Evolutionary conservation across 164 flowering plant species (phyloP).

Genomic region (Echeveria elegans): DNA sequence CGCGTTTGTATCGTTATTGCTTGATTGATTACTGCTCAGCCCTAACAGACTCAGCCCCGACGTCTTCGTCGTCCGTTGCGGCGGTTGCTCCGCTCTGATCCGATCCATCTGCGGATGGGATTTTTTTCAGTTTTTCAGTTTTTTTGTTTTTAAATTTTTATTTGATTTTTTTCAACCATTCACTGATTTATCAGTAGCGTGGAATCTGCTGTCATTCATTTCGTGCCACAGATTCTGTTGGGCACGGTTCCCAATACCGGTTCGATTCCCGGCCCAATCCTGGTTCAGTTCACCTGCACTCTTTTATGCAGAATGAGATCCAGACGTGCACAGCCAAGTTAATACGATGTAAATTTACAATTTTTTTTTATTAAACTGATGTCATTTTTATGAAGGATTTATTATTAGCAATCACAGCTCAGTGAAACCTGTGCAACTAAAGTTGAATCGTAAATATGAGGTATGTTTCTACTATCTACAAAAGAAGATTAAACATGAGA

Average conservation of each 20-base stretch:
- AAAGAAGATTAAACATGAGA: too few relatives aligned
- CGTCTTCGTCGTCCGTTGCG: not conserved
- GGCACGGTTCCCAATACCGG: not conserved
- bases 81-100: not conserved
- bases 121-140: not conserved
- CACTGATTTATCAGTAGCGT: not conserved
- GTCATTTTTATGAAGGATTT: too few relatives aligned
- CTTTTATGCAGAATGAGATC: too few relatives aligned
- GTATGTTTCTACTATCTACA: too few relatives aligned
- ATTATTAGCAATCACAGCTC: too few relatives aligned
- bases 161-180: not conserved
- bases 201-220: slow-evolving; percentile 3
- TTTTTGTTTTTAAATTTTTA: not conserved
- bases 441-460: too few relatives aligned
- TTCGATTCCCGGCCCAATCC: not conserved
- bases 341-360: too few relatives aligned
- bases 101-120: not conserved
- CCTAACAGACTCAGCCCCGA: not conserved
- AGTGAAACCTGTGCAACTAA: too few relatives aligned
- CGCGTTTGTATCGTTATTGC: not conserved
- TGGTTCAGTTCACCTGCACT: too few relatives aligned
- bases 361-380: too few relatives aligned
- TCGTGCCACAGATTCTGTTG: not conserved
- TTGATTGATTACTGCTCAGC: not conserved
- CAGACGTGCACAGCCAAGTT: too few relatives aligned